Evolutionary conservation across 2,329 filamentous ascomycete species (phyloP).

Genomic region (Xylariales sp.): DNA sequence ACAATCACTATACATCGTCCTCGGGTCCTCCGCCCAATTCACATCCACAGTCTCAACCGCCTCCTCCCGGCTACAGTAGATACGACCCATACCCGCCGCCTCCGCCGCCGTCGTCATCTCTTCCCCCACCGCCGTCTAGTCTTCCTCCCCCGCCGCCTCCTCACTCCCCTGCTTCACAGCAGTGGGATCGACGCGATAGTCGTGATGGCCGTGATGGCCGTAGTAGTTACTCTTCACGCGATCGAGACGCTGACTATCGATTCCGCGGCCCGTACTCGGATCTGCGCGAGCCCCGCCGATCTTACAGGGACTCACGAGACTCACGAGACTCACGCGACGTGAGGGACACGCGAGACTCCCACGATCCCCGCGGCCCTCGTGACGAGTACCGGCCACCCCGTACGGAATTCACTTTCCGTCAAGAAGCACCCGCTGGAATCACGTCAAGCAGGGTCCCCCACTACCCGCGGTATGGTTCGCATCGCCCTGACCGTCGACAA

Average conservation of each 20-base stretch:
- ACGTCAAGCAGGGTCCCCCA: slow-evolving; percentile 50
- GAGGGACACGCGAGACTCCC: slow-evolving; percentile 27
- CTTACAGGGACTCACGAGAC: slow-evolving; percentile 26
- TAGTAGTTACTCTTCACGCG: slow-evolving; percentile 34
- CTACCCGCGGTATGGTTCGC: slow-evolving; percentile 28
- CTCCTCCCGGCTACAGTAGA: slow-evolving; percentile 30
- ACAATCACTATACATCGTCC: slow-evolving; percentile 21
- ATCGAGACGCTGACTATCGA: slow-evolving; percentile 37
- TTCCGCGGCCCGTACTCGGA: slow-evolving; percentile 46
- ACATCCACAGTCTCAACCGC: background rate
- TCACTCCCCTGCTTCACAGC: slow-evolving; percentile 11
- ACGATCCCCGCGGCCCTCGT: slow-evolving; percentile 29
- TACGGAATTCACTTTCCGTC: slow-evolving; percentile 67
- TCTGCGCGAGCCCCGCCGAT: slow-evolving; percentile 37
- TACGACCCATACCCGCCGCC: slow-evolving; percentile 38
- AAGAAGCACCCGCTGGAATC: slow-evolving; percentile 64
- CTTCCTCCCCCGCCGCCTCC: slow-evolving; percentile 28
- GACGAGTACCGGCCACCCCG: slow-evolving; percentile 53
- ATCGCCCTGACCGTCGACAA: slow-evolving; percentile 18
- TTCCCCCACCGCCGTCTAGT: slow-evolving; percentile 18
- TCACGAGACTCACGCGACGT: slow-evolving; percentile 32
- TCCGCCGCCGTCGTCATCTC: slow-evolving; percentile 24
- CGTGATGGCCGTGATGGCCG: slow-evolving; percentile 20
- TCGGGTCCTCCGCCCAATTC: slow-evolving; percentile 27
- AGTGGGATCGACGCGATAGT: slow-evolving; percentile 37